These are phyloP conservation scores for Cucumis cinereus DNA, from an alignment of 306 rosid species.

Conservation along the genomic window DNA sequence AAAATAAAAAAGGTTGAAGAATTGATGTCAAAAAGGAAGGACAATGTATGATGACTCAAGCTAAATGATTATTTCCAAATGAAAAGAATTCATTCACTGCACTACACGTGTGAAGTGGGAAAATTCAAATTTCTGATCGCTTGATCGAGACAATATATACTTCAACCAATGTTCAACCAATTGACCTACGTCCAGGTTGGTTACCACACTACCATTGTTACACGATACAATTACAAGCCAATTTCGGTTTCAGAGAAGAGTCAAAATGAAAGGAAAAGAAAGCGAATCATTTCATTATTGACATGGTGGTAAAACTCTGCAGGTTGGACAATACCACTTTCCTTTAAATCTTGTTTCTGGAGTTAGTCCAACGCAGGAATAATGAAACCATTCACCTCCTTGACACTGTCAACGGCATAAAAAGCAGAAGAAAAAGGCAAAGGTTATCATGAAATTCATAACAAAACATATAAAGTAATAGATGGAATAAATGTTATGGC, in stretches of 20 bases:
- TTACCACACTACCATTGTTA: not conserved
- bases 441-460: not conserved
- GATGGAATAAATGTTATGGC: not conserved
- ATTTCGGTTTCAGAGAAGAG: not conserved
- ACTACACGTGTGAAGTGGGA: too few relatives aligned
- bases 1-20: not conserved
- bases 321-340: constrained; percentile 98
- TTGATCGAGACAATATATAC: too few relatives aligned
- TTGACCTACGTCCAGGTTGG: too few relatives aligned
- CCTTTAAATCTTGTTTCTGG: constrained; percentile 97
- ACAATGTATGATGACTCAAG: not conserved
- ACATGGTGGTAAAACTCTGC: constrained; percentile 47
- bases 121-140: too few relatives aligned
- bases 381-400: constrained; percentile 99
- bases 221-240: not conserved
- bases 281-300: constrained; percentile 12
- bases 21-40: not conserved
- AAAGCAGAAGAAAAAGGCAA: not conserved
- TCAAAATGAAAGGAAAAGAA: not conserved
- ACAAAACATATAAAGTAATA: too few relatives aligned
- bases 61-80: too few relatives aligned
- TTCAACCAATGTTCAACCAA: too few relatives aligned
- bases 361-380: constrained; percentile 88
- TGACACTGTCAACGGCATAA: constrained; percentile 49
- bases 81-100: too few relatives aligned